phyloP scores from a whole-genome alignment of 352 stramenopile species.

The Pythium guiyangense region DNA sequence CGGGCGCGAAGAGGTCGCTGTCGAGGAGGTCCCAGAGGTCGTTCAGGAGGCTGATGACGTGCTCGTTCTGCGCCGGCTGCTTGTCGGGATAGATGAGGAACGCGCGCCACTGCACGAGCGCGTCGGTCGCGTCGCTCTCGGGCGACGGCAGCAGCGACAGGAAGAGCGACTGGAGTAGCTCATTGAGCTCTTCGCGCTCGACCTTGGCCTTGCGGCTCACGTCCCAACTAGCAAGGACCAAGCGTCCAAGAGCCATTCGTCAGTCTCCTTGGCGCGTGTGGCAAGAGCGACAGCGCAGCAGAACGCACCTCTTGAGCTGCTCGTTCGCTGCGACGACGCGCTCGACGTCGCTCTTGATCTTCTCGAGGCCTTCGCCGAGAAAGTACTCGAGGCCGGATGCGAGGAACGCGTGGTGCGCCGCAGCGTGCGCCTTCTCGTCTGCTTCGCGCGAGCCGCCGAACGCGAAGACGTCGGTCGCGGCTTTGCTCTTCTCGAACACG shows the following conservation, averaged over 20 bases:
- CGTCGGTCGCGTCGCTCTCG: conserved; percentile 12
- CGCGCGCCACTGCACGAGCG: conserved; percentile 45
- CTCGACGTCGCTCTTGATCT: conserved; percentile 66
- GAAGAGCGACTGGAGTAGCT: conserved; percentile 67
- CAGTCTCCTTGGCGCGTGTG: not conserved
- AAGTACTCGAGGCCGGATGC: conserved; percentile 80
- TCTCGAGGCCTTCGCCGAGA: conserved; percentile 49
- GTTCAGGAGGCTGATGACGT: conserved; percentile 76
- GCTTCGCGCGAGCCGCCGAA: conserved; percentile 21
- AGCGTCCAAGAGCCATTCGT: not conserved
- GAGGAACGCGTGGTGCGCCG: conserved; percentile 65
- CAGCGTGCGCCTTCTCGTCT: conserved; percentile 29
- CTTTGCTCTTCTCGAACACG: conserved; percentile 61
- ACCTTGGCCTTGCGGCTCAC: conserved; percentile 69
- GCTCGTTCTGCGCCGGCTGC: conserved; percentile 54
- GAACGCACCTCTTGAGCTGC: conserved; percentile 42
- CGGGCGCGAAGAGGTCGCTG: conserved; percentile 69
- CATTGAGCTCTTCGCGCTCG: conserved; percentile 63
- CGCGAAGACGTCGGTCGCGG: conserved; percentile 8
- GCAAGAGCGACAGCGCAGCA: not conserved
- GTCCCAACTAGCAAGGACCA: conserved; percentile 32
- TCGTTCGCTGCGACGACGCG: conserved; percentile 36
- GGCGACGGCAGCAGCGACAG: conserved; percentile 43
- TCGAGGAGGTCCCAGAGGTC: conserved; percentile 81
- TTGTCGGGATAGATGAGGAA: conserved; percentile 82